These are phyloP conservation scores for Ulvella scutata DNA, from an alignment of 139 green algal genomes.

Conservation along the genomic window DNA sequence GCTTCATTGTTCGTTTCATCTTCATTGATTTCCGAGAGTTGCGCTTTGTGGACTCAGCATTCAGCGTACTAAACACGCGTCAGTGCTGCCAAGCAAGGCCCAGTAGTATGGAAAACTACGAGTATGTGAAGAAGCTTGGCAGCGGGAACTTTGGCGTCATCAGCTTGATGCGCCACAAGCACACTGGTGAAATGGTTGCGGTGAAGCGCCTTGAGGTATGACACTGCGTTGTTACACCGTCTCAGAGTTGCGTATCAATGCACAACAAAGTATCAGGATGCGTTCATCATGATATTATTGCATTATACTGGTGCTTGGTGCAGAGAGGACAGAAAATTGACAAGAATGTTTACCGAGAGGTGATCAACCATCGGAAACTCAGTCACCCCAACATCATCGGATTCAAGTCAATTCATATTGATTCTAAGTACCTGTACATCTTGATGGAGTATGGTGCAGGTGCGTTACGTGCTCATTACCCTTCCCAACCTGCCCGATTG, in stretches of 20 bases:
- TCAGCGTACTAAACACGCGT: no score
- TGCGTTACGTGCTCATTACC: no score
- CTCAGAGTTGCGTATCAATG: background rate
- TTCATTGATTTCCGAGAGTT: no score
- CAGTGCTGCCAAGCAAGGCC: no score
- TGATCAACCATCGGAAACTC: slow-evolving; percentile 90
- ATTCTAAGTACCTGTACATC: slow-evolving; percentile 49
- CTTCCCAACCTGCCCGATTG: no score
- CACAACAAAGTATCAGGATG: background rate
- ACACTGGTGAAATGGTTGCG: slow-evolving; percentile 49
- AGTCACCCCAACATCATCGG: slow-evolving; percentile 93
- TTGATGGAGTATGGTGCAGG: slow-evolving; percentile 69
- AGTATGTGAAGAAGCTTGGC: slow-evolving; percentile 51
- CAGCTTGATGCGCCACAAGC: slow-evolving; percentile 45
- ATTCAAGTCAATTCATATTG: slow-evolving; percentile 52
- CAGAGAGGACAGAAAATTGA: slow-evolving; percentile 59
- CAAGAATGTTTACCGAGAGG: slow-evolving; percentile 94
- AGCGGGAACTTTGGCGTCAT: slow-evolving; percentile 90
- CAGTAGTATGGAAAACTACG: background rate
- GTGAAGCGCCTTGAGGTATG: slow-evolving; percentile 72
- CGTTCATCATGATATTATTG: background rate
- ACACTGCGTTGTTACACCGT: background rate
- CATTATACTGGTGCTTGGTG: background rate
- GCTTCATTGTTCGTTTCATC: no score
- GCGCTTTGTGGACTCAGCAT: no score